Percentiles rank a stretch among this genome's conserved stretches.
Evolutionary conservation across 73 alveolate species (phyloP).

Genomic region (Durusdinium trenchii): DNA sequence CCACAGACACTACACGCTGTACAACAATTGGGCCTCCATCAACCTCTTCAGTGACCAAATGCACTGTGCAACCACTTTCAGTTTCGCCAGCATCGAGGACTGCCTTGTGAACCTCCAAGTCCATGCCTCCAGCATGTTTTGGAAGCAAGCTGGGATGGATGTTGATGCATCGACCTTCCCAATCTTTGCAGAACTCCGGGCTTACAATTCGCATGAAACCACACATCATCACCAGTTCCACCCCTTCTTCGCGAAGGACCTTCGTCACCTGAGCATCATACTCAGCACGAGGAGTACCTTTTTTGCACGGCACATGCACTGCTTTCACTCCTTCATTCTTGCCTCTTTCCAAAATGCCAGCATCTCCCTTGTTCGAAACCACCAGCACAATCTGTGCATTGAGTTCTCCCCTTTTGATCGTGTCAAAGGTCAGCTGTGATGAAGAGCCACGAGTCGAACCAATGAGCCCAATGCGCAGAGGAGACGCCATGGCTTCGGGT

Average conservation of each 20-base stretch:
- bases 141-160: conserved; percentile 95
- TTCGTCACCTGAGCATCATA: conserved; percentile 76
- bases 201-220: conserved; percentile 96
- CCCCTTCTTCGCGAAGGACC: conserved; percentile 83
- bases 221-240: conserved; percentile 87
- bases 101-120: conserved; percentile 90
- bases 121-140: conserved; percentile 93
- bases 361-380: conserved; percentile 83
- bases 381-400: conserved; percentile 90
- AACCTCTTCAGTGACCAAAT: conserved; percentile 86
- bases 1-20: conserved; percentile 78
- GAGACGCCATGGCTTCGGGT: conserved; percentile 30
- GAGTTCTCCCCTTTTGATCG: conserved; percentile 73
- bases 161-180: conserved; percentile 94
- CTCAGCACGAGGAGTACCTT: conserved; percentile 89
- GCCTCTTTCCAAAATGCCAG: conserved; percentile 90
- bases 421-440: conserved; percentile 75
- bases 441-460: conserved; percentile 93
- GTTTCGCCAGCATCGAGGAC: conserved; percentile 78
- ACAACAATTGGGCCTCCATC: conserved; percentile 91
- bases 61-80: conserved; percentile 95
- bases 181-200: conserved; percentile 93
- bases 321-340: conserved; percentile 72
- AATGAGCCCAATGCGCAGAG: conserved; percentile 67
- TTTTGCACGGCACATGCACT: conserved; percentile 90